Percentiles rank a stretch among this genome's conserved stretches.
phyloP scores from a whole-genome alignment of 1,284 basidiomycete genomes.

The Peniophora sp. region DNA sequence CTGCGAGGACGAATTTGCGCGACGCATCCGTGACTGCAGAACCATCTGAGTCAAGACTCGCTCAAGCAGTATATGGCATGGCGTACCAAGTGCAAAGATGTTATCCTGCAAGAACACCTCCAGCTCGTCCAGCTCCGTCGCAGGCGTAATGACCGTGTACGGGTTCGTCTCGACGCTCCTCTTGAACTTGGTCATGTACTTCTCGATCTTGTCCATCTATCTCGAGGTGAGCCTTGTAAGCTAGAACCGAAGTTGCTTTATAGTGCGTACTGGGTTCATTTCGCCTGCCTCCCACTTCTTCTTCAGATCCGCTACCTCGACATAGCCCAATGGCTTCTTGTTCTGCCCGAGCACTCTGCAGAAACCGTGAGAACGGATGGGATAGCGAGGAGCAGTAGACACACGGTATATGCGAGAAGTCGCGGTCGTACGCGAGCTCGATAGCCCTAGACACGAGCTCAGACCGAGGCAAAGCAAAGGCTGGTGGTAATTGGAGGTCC shows the following conservation, averaged over 20 bases:
- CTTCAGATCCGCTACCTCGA: constrained; percentile 72
- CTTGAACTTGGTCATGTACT: constrained; percentile 74
- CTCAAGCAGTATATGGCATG: background rate
- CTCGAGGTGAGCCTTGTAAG: too few species aligned
- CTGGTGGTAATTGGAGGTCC: constrained; percentile 86
- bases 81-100: constrained; percentile 71
- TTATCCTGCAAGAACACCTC: constrained; percentile 67
- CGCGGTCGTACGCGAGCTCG: constrained; percentile 82
- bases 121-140: constrained; percentile 67
- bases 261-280: constrained; percentile 55
- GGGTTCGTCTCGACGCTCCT: constrained; percentile 48
- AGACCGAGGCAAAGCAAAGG: constrained; percentile 70
- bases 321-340: constrained; percentile 73
- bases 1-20: constrained; percentile 80
- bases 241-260: too few species aligned
- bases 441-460: constrained; percentile 71
- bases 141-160: constrained; percentile 77
- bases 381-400: constrained; percentile 11
- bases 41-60: background rate
- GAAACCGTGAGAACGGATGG: background rate
- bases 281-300: constrained; percentile 66
- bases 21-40: constrained; percentile 70
- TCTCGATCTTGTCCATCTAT: constrained; percentile 55
- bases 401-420: constrained; percentile 87
- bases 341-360: constrained; percentile 66